phyloP scores from a whole-genome alignment of 106 monocot species.

The Chionographis japonica region DNA sequence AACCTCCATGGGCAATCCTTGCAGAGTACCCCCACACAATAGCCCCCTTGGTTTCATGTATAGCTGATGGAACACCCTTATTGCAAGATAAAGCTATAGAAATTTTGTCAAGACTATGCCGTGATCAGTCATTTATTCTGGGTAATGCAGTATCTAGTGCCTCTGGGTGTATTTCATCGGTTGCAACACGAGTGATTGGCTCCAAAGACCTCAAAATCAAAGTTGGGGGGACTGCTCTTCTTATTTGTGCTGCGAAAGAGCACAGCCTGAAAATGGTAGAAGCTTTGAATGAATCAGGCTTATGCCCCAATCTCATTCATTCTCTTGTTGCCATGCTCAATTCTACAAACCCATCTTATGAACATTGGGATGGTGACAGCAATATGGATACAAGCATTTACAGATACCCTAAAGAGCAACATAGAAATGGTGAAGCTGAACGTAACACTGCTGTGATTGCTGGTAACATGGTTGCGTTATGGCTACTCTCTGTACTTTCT shows the following conservation, averaged over 20 bases:
- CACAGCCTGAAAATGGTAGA: constrained; percentile 50
- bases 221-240: constrained; percentile 81
- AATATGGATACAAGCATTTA: constrained; percentile 57
- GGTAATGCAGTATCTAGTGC: constrained; percentile 46
- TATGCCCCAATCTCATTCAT: constrained; percentile 54
- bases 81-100: constrained; percentile 93
- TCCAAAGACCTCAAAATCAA: constrained; percentile 59
- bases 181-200: constrained; percentile 57
- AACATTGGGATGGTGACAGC: constrained; percentile 23
- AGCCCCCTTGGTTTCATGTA: constrained; percentile 62
- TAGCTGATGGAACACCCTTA: constrained; percentile 55
- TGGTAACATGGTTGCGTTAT: constrained; percentile 55
- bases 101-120: constrained; percentile 72
- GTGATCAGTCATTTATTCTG: constrained; percentile 50
- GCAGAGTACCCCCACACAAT: constrained; percentile 70
- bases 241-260: constrained; percentile 77
- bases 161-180: constrained; percentile 65
- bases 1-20: constrained; percentile 65
- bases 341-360: constrained; percentile 22
- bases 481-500: constrained; percentile 84
- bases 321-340: constrained; percentile 70
- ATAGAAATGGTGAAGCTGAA: constrained; percentile 32
- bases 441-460: constrained; percentile 48
- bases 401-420: constrained; percentile 28
- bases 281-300: constrained; percentile 51